Evolutionary conservation across 257 asterid species (phyloP).

Genomic region (Solanum megistacrolobum): DNA sequence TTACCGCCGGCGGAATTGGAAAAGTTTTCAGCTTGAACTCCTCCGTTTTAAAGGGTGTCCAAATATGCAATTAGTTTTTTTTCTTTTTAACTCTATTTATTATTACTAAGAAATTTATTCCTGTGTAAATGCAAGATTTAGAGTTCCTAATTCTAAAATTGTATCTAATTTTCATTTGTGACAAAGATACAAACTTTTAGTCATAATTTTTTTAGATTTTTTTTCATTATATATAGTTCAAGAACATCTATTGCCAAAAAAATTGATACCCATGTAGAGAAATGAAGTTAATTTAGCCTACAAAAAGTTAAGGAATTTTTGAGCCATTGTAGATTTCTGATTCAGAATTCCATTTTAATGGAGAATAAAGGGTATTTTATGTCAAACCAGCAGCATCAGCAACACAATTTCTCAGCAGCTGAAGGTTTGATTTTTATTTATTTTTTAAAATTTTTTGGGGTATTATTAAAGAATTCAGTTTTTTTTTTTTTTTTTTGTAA

Average conservation of each 20-base stretch:
- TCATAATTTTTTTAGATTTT: background rate
- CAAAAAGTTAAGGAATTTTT: background rate
- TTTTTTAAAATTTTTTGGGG: background rate
- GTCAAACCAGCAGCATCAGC: slow-evolving; percentile 11
- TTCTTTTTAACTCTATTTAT: background rate
- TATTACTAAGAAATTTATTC: background rate
- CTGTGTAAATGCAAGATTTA: background rate
- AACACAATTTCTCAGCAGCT: slow-evolving; percentile 6
- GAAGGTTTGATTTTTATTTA: slow-evolving; percentile 9
- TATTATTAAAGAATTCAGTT: background rate
- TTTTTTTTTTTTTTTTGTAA: background rate
- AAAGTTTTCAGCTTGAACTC: background rate
- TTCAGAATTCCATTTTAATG: slow-evolving; percentile 6
- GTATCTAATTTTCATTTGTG: background rate
- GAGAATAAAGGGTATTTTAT: slow-evolving; percentile 12
- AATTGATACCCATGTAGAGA: background rate
- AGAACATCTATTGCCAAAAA: background rate
- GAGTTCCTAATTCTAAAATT: background rate
- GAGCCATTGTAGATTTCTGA: background rate
- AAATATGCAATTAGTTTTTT: background rate
- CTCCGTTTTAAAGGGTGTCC: background rate
- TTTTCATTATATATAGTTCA: background rate
- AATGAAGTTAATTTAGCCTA: background rate
- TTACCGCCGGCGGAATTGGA: background rate
- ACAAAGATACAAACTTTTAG: background rate